Conservation (phyloP, 2,329 filamentous ascomycete genomes). For the Curvularia spicifera region DNA sequence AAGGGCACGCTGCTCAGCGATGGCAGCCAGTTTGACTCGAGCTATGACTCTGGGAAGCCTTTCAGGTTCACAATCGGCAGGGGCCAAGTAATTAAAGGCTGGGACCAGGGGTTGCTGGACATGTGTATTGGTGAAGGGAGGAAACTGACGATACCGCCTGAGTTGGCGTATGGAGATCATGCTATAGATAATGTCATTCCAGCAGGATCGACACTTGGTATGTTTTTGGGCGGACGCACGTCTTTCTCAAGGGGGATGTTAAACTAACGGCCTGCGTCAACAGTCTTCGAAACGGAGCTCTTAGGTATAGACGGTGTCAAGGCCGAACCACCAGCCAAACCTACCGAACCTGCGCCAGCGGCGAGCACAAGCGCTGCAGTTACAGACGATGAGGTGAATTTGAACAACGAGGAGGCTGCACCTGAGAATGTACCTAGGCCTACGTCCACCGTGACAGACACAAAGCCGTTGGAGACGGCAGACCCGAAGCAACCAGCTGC, state of each 20-base stretch:
- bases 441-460: slow-evolving; percentile 18
- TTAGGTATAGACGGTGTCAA: slow-evolving; percentile 72
- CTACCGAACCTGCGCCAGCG: slow-evolving; percentile 8
- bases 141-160: slow-evolving; percentile 87
- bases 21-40: slow-evolving; percentile 83
- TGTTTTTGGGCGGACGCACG: slow-evolving; percentile 29
- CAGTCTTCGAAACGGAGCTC: slow-evolving; percentile 91
- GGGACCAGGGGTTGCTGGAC: slow-evolving; percentile 86
- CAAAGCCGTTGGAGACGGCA: slow-evolving; percentile 19
- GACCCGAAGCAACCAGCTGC: slow-evolving; percentile 23
- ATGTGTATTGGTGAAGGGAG: slow-evolving; percentile 97
- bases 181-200: slow-evolving; percentile 76
- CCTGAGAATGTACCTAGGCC: slow-evolving; percentile 17
- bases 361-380: slow-evolving; percentile 11
- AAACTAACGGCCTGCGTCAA: slow-evolving; percentile 21
- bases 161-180: slow-evolving; percentile 79
- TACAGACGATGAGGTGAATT: slow-evolving; percentile 15
- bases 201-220: slow-evolving; percentile 76
- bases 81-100: slow-evolving; percentile 89
- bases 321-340: slow-evolving; percentile 19
- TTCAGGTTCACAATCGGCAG: slow-evolving; percentile 80
- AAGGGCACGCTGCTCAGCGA: slow-evolving; percentile 59
- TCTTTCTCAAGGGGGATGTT: neutral
- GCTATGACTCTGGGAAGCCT: slow-evolving; percentile 77
- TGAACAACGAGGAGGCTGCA: slow-evolving; percentile 18